Evolutionary conservation across 257 asterid species (phyloP).

Genomic region (Salvia miltiorrhiza): DNA sequence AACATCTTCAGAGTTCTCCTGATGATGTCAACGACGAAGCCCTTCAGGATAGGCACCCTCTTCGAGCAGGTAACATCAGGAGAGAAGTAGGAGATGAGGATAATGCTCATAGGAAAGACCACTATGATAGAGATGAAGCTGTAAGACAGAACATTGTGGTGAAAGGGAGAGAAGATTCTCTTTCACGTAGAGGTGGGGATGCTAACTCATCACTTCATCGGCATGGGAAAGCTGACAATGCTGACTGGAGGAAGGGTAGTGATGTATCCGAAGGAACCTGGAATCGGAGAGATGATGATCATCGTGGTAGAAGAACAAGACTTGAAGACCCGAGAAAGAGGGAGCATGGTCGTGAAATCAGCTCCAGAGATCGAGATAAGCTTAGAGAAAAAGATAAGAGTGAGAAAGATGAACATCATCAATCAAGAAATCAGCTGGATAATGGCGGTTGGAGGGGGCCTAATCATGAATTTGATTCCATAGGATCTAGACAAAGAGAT

Average conservation of each 20-base stretch:
- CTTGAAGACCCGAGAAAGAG: conserved; percentile 60
- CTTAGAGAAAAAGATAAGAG: conserved; percentile 61
- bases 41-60: conserved; percentile 52
- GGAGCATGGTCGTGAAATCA: conserved; percentile 57
- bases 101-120: conserved; percentile 42
- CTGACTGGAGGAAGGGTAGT: conserved; percentile 65
- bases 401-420: conserved; percentile 60
- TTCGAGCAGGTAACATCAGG: conserved; percentile 34
- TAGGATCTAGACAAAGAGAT: conserved; percentile 55
- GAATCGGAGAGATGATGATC: conserved; percentile 63
- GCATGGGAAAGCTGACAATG: conserved; percentile 44
- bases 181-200: conserved; percentile 53
- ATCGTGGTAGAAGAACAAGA: conserved; percentile 54
- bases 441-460: conserved; percentile 57
- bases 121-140: conserved; percentile 57
- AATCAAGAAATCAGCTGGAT: conserved; percentile 57
- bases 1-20: conserved; percentile 44
- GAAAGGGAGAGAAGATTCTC: conserved; percentile 61
- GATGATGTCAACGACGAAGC: conserved; percentile 62
- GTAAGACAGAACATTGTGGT: conserved; percentile 39
- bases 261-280: conserved; percentile 63
- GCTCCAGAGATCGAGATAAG: conserved; percentile 51
- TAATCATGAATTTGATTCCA: conserved; percentile 47
- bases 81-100: conserved; percentile 49
- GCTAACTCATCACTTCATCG: conserved; percentile 41